Evolutionary conservation across 2,329 filamentous ascomycete genomes (phyloP).

Genomic region (Pochonia chlamydosporia): DNA sequence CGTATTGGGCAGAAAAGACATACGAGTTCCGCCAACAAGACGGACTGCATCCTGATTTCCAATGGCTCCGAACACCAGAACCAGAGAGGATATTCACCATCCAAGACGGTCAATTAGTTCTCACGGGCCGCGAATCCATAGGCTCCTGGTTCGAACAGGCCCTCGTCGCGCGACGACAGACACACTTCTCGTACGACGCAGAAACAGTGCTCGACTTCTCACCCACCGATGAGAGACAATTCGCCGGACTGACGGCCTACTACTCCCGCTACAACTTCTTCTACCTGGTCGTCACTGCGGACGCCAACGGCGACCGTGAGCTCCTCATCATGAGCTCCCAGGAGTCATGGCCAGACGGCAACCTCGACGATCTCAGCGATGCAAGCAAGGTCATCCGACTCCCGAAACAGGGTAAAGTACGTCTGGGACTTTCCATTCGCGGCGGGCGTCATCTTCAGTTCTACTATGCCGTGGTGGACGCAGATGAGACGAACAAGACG

Average conservation of each 20-base stretch:
- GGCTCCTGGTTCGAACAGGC: slow-evolving; percentile 56
- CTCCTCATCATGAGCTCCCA: slow-evolving; percentile 52
- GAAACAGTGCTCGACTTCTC: slow-evolving; percentile 49
- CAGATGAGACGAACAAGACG: slow-evolving; percentile 31
- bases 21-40: slow-evolving; percentile 37
- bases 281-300: slow-evolving; percentile 54
- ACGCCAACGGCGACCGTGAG: slow-evolving; percentile 50
- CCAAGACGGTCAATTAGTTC: slow-evolving; percentile 33
- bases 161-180: slow-evolving; percentile 48
- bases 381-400: slow-evolving; percentile 39
- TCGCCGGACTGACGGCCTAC: slow-evolving; percentile 55
- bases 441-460: slow-evolving; percentile 49
- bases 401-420: slow-evolving; percentile 49
- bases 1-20: slow-evolving; percentile 43
- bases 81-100: slow-evolving; percentile 45
- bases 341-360: slow-evolving; percentile 47
- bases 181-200: slow-evolving; percentile 55
- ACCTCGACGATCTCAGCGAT: slow-evolving; percentile 32
- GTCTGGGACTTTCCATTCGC: slow-evolving; percentile 41
- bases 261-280: slow-evolving; percentile 62
- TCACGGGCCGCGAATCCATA: slow-evolving; percentile 45
- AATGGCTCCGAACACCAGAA: slow-evolving; percentile 53
- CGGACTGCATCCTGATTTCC: slow-evolving; percentile 45
- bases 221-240: slow-evolving; percentile 53
- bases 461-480: slow-evolving; percentile 44